Evolutionary conservation across 2,329 filamentous ascomycete genomes (phyloP).

Genomic region (Aspergillus brasiliensis): DNA sequence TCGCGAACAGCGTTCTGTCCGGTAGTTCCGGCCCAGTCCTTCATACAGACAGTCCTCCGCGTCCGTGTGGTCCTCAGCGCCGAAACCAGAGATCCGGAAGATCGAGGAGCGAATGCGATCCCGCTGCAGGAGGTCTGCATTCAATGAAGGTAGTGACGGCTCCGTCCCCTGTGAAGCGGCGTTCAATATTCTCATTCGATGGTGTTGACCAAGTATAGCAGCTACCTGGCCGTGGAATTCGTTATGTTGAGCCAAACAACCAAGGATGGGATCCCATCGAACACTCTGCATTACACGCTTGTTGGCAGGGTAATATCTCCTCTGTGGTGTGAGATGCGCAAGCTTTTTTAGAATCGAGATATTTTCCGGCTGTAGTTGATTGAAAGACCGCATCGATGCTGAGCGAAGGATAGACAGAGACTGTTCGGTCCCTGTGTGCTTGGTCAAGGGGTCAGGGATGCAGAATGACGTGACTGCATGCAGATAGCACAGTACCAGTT

Average conservation of each 20-base stretch:
- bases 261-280: slow-evolving; percentile 45
- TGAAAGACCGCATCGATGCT: slow-evolving; percentile 54
- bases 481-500: slow-evolving; percentile 49
- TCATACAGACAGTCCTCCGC: slow-evolving; percentile 36
- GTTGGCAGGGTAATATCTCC: slow-evolving; percentile 46
- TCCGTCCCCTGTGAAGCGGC: slow-evolving; percentile 12
- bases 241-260: slow-evolving; percentile 50
- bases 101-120: slow-evolving; percentile 34
- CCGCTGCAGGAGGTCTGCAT: slow-evolving; percentile 25
- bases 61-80: slow-evolving; percentile 40
- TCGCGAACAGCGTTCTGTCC: not conserved
- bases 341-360: slow-evolving; percentile 42
- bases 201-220: slow-evolving; percentile 40
- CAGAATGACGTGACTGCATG: slow-evolving; percentile 42
- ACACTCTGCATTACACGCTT: slow-evolving; percentile 52
- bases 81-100: slow-evolving; percentile 39
- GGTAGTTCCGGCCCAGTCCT: slow-evolving; percentile 30
- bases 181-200: slow-evolving; percentile 33
- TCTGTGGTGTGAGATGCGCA: slow-evolving; percentile 45
- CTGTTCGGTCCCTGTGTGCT: slow-evolving; percentile 34
- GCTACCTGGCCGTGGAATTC: slow-evolving; percentile 42
- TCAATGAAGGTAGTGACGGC: slow-evolving; percentile 4
- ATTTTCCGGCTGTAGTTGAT: slow-evolving; percentile 40
- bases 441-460: slow-evolving; percentile 38
- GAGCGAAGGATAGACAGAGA: slow-evolving; percentile 38